phyloP scores from a whole-genome alignment of 2,329 filamentous ascomycete species.

The Cladosporium sp. region DNA sequence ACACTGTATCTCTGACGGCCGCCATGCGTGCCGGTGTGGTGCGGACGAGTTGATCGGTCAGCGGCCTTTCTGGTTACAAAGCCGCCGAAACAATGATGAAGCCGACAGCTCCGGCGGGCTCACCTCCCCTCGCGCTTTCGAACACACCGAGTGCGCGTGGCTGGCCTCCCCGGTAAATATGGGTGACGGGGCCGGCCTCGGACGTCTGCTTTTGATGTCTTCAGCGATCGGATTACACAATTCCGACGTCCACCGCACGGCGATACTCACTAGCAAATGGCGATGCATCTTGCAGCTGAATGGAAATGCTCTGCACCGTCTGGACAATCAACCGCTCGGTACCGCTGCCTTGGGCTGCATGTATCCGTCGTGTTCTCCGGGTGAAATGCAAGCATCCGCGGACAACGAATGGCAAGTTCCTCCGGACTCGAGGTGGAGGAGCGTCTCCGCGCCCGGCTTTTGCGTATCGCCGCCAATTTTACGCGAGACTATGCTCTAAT shows the following conservation, averaged over 20 bases:
- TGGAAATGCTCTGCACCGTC: too few species aligned
- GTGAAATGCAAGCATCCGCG: slow-evolving; percentile 6
- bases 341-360: background rate
- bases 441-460: slow-evolving; percentile 5
- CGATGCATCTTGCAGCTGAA: too few species aligned
- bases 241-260: too few species aligned
- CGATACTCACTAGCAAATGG: too few species aligned
- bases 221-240: too few species aligned
- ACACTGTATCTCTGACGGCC: too few species aligned
- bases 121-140: slow-evolving; percentile 2
- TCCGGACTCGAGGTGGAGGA: slow-evolving; percentile 1
- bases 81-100: slow-evolving; percentile 12
- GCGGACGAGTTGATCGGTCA: background rate
- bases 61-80: slow-evolving; percentile 10
- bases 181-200: slow-evolving; percentile 1
- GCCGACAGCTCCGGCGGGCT: slow-evolving; percentile 8
- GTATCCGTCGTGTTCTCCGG: slow-evolving; percentile 1
- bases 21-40: too few species aligned
- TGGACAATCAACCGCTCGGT: too few species aligned
- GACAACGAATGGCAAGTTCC: slow-evolving; percentile 3
- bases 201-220: background rate
- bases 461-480: slow-evolving; percentile 6
- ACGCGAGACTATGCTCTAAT: background rate
- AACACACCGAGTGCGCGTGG: slow-evolving; percentile 2
- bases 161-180: slow-evolving; percentile 6